Base-by-base conservation (phyloP, 2,329 filamentous ascomycete species). In the Claviceps arundinis region DNA sequence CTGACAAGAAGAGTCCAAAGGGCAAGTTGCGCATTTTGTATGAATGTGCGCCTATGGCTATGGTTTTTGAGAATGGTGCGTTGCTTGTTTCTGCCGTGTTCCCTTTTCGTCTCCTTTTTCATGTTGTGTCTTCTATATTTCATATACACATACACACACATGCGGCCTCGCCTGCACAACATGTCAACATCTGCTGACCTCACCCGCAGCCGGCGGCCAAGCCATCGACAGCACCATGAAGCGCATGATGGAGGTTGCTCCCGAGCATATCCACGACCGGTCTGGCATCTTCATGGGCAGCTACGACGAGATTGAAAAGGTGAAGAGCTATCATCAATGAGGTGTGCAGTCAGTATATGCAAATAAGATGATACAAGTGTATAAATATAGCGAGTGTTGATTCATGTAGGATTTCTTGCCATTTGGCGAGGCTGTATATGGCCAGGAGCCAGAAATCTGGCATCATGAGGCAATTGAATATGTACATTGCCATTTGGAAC, bases 1-100 rank as follows among this genome's bases (percentile, higher is more conserved):
- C 91, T 14, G 93, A 98, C 66, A 94, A 90, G 76, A 97, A 98
- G 83, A 95, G 86, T 65, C 89, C 90, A 58, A 98, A 97, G 81
- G 93, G 93, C 60, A 98, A 98, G 77, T 79, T 98, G 60, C 81
- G 93, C 58, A 98, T 98, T 60, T 69, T 98, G 62, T 98, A 98
- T 72, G 93, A 98, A 75, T 98, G 93, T 67, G 93, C 93, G 14
- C 93, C 93, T 41, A 98, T 98, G 93, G 53, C 93, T 24, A 87
- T 97, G 84, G 81, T 98, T 6, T 97, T 98, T 69, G 93, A 98
- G 73, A 96, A 98, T 71, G 93, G 87, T 91, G 70, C 72, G 84
- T 74, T 16, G 17, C 16, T 19, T 19, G 9, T 19, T 43, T 7
- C 24, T 24, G 5, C 4, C 9, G 7, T 22, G 17, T 7, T 24